A percentile compares a stretch with the other conserved stretches of the same genome.
These are phyloP conservation scores for Knufia fluminis DNA, from an alignment of 2,329 filamentous ascomycete species.

Conservation along the genomic window DNA sequence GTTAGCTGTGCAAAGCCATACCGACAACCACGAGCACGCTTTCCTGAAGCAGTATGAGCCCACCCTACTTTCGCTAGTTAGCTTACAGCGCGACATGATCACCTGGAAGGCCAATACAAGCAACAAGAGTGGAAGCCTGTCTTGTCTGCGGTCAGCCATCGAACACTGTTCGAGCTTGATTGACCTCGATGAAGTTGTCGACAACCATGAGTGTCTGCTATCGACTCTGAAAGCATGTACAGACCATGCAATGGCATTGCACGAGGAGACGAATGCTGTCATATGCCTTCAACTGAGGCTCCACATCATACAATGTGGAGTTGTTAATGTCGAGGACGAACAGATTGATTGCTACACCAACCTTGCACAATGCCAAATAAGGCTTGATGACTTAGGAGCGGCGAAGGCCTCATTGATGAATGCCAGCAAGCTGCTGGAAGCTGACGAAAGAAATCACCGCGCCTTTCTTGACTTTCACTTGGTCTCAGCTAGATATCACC, in stretches of 20 bases:
- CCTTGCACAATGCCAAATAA: slow-evolving; percentile 47
- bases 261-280: slow-evolving; percentile 42
- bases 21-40: neutral
- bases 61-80: slow-evolving; percentile 8
- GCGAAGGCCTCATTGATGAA: slow-evolving; percentile 46
- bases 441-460: neutral
- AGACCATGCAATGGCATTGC: slow-evolving; percentile 50
- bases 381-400: slow-evolving; percentile 52
- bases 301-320: slow-evolving; percentile 39
- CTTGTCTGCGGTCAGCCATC: slow-evolving; percentile 29
- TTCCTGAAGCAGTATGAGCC: slow-evolving; percentile 14
- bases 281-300: slow-evolving; percentile 42
- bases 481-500: slow-evolving; percentile 63
- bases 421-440: neutral
- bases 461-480: slow-evolving; percentile 49
- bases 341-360: slow-evolving; percentile 36
- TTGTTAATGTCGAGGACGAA: slow-evolving; percentile 29
- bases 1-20: neutral
- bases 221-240: slow-evolving; percentile 44
- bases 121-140: slow-evolving; percentile 8
- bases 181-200: slow-evolving; percentile 37
- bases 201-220: slow-evolving; percentile 42
- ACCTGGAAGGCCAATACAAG: slow-evolving; percentile 5
- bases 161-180: slow-evolving; percentile 35
- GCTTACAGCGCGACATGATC: slow-evolving; percentile 21